Percentiles rank a stretch among this genome's conserved stretches.
phyloP scores from a whole-genome alignment of 495 filamentous ascomycete genomes.

The Aspergillus sclerotioniger region DNA sequence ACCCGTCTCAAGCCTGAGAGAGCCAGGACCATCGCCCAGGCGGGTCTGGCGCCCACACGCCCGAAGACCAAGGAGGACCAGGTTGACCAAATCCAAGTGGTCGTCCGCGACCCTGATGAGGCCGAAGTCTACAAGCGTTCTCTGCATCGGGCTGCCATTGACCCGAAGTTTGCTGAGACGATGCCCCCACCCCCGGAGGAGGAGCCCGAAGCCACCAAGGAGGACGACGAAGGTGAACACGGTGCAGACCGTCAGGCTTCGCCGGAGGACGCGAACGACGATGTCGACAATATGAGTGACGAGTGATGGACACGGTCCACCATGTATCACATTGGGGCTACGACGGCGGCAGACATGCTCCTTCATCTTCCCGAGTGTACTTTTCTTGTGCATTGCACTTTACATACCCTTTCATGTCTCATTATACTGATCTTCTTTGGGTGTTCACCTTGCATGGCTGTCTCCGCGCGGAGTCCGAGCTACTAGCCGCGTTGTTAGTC shows the following conservation, averaged over 20 bases:
- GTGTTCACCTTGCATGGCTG: not conserved
- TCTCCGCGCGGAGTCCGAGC: not conserved
- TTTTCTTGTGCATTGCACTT: constrained; percentile 1
- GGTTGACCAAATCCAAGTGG: constrained; percentile 56
- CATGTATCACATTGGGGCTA: not conserved
- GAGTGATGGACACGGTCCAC: constrained; percentile 20
- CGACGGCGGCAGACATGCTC: not conserved
- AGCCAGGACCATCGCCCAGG: constrained; percentile 48
- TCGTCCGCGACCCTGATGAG: constrained; percentile 52
- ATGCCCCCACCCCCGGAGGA: constrained; percentile 40
- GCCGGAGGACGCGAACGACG: constrained; percentile 13
- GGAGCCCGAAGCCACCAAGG: constrained; percentile 17
- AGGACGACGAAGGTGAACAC: constrained; percentile 17
- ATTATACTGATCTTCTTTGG: not conserved
- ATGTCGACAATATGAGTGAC: constrained; percentile 27
- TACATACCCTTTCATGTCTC: constrained; percentile 1
- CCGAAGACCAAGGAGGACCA: constrained; percentile 42
- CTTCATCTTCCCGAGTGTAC: not conserved
- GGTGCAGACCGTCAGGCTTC: constrained; percentile 8
- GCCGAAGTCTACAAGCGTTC: constrained; percentile 50
- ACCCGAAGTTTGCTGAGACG: constrained; percentile 42
- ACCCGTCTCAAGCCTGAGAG: constrained; percentile 59
- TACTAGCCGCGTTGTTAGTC: not conserved
- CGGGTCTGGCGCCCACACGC: constrained; percentile 40
- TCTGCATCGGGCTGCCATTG: constrained; percentile 41